Conservation (phyloP, 345 rosid genomes). For the Lepidium africanum region DNA sequence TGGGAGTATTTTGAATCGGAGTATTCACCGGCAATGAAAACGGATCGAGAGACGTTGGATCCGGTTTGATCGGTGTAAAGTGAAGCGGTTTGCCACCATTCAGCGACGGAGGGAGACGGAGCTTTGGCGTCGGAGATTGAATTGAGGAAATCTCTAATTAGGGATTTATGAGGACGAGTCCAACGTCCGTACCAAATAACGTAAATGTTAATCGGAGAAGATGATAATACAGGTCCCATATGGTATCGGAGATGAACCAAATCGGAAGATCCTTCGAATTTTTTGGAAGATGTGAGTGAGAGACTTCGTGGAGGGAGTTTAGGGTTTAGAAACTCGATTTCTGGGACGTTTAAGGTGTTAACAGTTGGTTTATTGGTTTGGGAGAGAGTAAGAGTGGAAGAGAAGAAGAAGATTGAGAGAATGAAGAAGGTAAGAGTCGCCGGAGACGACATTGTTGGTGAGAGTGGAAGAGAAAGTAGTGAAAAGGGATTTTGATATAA, state of each 20-base stretch:
- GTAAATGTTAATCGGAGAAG: constrained; percentile 75
- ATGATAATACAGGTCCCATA: constrained; percentile 96
- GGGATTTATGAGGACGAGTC: constrained; percentile 49
- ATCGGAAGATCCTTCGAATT: constrained; percentile 82
- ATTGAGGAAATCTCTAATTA: constrained; percentile 67
- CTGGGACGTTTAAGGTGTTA: constrained; percentile 28
- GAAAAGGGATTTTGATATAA: constrained; percentile 15
- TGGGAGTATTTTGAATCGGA: constrained; percentile 50
- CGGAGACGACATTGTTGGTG: constrained; percentile 23
- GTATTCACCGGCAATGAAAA: constrained; percentile 69
- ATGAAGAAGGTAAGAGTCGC: constrained; percentile 7
- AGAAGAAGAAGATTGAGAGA: background rate
- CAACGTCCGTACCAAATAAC: constrained; percentile 93
- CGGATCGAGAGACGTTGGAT: constrained; percentile 65
- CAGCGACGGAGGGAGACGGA: constrained; percentile 57
- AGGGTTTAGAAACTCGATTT: constrained; percentile 45
- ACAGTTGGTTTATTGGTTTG: background rate
- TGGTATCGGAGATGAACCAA: constrained; percentile 84
- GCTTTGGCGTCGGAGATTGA: constrained; percentile 54
- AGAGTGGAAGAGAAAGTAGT: background rate
- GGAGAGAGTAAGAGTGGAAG: background rate
- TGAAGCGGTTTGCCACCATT: constrained; percentile 86
- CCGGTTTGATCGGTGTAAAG: constrained; percentile 98
- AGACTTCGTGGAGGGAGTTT: constrained; percentile 62
- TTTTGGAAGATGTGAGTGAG: constrained; percentile 44